Evolutionary conservation across 2,329 filamentous ascomycete genomes (phyloP).

Genomic region (Exophiala phaeomuriformis): DNA sequence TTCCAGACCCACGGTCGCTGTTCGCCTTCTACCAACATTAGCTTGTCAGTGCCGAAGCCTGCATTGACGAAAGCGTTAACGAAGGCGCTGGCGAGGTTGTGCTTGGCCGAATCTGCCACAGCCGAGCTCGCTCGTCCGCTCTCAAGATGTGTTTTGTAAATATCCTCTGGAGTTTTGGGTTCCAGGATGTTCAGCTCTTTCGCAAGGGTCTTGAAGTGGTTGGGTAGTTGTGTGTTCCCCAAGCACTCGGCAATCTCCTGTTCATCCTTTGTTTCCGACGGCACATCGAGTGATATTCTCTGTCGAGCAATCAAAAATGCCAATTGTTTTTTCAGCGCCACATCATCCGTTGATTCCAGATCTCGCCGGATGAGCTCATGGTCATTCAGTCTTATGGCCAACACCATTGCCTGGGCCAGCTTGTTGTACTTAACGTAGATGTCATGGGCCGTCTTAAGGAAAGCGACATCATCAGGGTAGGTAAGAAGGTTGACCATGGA

Average conservation of each 20-base stretch:
- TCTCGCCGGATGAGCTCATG: slow-evolving; percentile 71
- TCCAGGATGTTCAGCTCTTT: slow-evolving; percentile 97
- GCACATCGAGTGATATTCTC: slow-evolving; percentile 70
- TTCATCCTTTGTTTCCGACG: slow-evolving; percentile 58
- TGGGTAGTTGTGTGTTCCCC: slow-evolving; percentile 77
- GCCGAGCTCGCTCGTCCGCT: slow-evolving; percentile 89
- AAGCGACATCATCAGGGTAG: slow-evolving; percentile 93
- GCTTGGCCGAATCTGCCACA: slow-evolving; percentile 87
- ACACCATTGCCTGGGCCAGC: slow-evolving; percentile 82
- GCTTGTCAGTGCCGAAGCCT: slow-evolving; percentile 90
- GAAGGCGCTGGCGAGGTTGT: slow-evolving; percentile 92
- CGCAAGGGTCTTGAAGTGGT: slow-evolving; percentile 86
- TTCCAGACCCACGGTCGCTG: slow-evolving; percentile 98
- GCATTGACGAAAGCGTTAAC: slow-evolving; percentile 97
- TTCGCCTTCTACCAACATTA: slow-evolving; percentile 87
- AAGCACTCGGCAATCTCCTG: slow-evolving; percentile 72
- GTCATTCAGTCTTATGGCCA: slow-evolving; percentile 91
- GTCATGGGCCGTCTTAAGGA: slow-evolving; percentile 83
- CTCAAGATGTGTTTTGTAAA: slow-evolving; percentile 98
- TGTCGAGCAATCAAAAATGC: slow-evolving; percentile 89
- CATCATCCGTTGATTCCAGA: slow-evolving; percentile 72
- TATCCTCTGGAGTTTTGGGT: slow-evolving; percentile 94
- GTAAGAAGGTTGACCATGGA: slow-evolving; percentile 98
- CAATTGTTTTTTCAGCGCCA: slow-evolving; percentile 82
- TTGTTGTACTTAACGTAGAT: slow-evolving; percentile 94